Conservation (phyloP, 2,329 filamentous ascomycete genomes). For the Myrmaecium sp. region DNA sequence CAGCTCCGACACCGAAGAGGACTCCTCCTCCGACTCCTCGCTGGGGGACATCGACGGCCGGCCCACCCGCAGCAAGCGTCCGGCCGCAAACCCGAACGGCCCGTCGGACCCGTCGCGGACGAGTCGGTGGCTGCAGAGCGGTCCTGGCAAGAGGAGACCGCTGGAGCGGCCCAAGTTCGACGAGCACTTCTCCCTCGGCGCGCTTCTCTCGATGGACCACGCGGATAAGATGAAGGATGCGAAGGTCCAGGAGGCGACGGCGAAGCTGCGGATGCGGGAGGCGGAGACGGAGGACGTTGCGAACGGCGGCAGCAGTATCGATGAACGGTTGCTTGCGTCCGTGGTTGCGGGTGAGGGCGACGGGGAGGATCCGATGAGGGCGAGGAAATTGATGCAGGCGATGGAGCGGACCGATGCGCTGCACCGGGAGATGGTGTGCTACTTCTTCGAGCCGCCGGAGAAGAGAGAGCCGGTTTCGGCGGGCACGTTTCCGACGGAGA, state of each 20-base stretch:
- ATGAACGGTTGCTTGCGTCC: slow-evolving; percentile 12
- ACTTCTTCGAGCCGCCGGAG: slow-evolving; percentile 29
- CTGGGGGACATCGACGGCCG: slow-evolving; percentile 37
- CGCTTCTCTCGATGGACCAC: slow-evolving; percentile 6
- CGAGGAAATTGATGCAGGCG: slow-evolving; percentile 36
- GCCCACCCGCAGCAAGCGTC: not conserved
- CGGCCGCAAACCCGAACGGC: slow-evolving; percentile 4
- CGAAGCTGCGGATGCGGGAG: slow-evolving; percentile 10
- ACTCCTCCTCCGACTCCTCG: slow-evolving; percentile 17
- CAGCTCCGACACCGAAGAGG: slow-evolving; percentile 56
- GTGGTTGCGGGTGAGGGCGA: slow-evolving; percentile 42
- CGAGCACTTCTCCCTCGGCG: no score
- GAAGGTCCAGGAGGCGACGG: slow-evolving; percentile 12
- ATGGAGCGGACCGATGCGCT: slow-evolving; percentile 44
- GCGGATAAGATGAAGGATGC: slow-evolving; percentile 9
- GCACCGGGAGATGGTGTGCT: slow-evolving; percentile 34
- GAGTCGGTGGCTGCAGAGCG: slow-evolving; percentile 18
- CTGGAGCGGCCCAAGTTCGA: slow-evolving; percentile 2
- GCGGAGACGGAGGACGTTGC: slow-evolving; percentile 6
- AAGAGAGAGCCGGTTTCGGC: not conserved
- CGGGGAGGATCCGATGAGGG: slow-evolving; percentile 54
- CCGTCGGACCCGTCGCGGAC: slow-evolving; percentile 2
- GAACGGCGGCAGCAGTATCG: slow-evolving; percentile 5
- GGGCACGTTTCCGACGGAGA: slow-evolving; percentile 7
- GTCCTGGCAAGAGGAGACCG: no score